These are phyloP conservation scores for Penicillium soppii DNA, from an alignment of 495 filamentous ascomycete genomes.

Conservation along the genomic window DNA sequence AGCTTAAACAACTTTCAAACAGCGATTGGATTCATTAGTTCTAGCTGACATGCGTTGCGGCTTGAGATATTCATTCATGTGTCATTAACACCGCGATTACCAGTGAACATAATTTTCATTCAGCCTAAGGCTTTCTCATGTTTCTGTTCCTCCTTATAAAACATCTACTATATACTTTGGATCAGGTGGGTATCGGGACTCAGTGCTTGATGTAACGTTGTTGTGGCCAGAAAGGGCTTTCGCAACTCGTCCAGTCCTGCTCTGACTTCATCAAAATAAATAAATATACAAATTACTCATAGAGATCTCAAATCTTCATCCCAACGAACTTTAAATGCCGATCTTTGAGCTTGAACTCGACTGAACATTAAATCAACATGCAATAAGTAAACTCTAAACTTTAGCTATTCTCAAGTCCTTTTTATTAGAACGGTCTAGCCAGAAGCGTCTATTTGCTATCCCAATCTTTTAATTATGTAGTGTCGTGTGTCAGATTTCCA, in stretches of 20 bases:
- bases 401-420: too few relatives aligned
- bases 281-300: too few relatives aligned
- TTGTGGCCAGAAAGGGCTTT: too few relatives aligned
- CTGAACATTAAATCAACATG: too few relatives aligned
- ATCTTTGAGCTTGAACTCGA: background rate
- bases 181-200: background rate
- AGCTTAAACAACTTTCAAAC: background rate
- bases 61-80: background rate
- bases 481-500: background rate
- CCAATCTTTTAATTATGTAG: background rate
- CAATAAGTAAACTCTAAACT: too few relatives aligned
- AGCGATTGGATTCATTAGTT: background rate
- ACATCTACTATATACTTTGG: background rate
- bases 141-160: too few relatives aligned
- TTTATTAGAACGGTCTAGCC: background rate
- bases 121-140: background rate
- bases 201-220: background rate
- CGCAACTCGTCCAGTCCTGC: background rate
- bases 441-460: background rate
- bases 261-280: background rate
- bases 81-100: constrained; percentile 5
- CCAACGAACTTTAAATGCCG: background rate
- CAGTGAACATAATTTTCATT: constrained; percentile 10
- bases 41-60: background rate
- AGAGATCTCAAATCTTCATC: too few relatives aligned